Conservation (phyloP, 1,139 yeast genomes). For the Lodderomyces theae region DNA sequence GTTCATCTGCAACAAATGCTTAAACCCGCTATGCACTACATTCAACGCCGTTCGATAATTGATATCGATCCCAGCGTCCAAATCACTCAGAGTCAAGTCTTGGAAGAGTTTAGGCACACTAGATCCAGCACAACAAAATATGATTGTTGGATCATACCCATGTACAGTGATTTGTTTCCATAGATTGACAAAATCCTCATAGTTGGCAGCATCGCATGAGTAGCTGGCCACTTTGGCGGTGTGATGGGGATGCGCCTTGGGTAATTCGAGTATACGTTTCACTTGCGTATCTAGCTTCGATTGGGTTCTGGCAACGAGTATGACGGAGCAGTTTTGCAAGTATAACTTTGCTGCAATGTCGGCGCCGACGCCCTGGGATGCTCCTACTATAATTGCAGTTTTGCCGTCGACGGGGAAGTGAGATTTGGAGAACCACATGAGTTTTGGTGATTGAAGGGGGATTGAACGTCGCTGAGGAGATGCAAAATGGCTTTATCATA, state of each 20-base stretch:
- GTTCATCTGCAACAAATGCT: constrained; percentile 26
- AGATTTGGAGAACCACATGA: constrained; percentile 27
- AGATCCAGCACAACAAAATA: constrained; percentile 86
- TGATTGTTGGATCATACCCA: constrained; percentile 59
- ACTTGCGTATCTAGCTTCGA: constrained; percentile 52
- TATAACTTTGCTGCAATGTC: constrained; percentile 67
- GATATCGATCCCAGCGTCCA: constrained; percentile 58
- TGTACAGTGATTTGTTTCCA: constrained; percentile 28
- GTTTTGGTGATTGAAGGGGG: not conserved
- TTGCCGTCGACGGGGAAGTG: constrained; percentile 43
- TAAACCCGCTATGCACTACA: constrained; percentile 61
- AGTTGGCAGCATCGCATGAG: constrained; percentile 65
- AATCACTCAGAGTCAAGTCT: constrained; percentile 59
- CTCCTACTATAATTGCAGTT: constrained; percentile 83
- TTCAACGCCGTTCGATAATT: constrained; percentile 76
- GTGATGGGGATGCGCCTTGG: constrained; percentile 11
- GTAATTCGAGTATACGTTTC: constrained; percentile 27
- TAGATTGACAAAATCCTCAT: constrained; percentile 43
- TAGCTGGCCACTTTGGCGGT: constrained; percentile 44
- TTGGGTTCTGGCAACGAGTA: constrained; percentile 74
- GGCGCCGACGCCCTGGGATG: constrained; percentile 91
- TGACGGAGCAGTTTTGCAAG: constrained; percentile 57
- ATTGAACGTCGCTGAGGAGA: too few relatives aligned
- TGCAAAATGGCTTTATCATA: too few relatives aligned
- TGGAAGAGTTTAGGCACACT: constrained; percentile 76